These are phyloP conservation scores for Xylogone sp. DNA, from an alignment of 2,329 filamentous ascomycete species.

Conservation along the genomic window DNA sequence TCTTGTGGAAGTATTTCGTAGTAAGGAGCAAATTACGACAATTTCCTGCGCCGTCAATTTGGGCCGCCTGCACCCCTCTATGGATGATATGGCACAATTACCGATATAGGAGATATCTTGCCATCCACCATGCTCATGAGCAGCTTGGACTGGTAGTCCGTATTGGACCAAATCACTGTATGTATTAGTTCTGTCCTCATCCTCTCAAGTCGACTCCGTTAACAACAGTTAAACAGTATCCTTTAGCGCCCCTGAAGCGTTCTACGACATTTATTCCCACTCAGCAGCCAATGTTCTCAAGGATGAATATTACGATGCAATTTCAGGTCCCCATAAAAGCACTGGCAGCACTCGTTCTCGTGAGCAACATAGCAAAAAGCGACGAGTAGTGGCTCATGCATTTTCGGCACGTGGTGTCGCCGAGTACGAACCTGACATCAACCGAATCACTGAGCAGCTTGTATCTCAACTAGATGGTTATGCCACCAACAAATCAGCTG, in stretches of 20 bases:
- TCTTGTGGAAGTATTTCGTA: background rate
- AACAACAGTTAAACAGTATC: too few species aligned
- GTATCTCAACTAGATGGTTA: slow-evolving; percentile 38
- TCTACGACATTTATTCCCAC: slow-evolving; percentile 45
- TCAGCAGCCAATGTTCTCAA: slow-evolving; percentile 46
- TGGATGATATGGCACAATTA: slow-evolving; percentile 20
- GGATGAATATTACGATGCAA: slow-evolving; percentile 36
- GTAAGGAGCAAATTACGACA: background rate
- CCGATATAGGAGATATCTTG: slow-evolving; percentile 11
- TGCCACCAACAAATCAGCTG: slow-evolving; percentile 33
- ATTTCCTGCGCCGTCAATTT: slow-evolving; percentile 5
- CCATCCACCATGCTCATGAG: slow-evolving; percentile 18
- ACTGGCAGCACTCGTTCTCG: slow-evolving; percentile 49
- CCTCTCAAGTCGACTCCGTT: too few species aligned
- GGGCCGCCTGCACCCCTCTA: slow-evolving; percentile 10
- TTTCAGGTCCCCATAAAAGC: slow-evolving; percentile 43
- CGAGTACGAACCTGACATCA: slow-evolving; percentile 48
- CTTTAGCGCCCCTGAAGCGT: slow-evolving; percentile 35
- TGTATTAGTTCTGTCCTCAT: too few species aligned
- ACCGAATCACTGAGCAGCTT: slow-evolving; percentile 41
- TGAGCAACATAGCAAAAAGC: slow-evolving; percentile 45
- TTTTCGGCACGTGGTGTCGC: slow-evolving; percentile 50
- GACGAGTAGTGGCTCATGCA: slow-evolving; percentile 44
- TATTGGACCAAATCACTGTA: slow-evolving; percentile 38
- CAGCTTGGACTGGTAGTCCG: slow-evolving; percentile 28